A percentile compares a stretch with the other conserved stretches of the same genome.
Evolutionary conservation across 2,329 filamentous ascomycete species (phyloP).

Genomic region (Stagonosporopsis cucurbitacearum): DNA sequence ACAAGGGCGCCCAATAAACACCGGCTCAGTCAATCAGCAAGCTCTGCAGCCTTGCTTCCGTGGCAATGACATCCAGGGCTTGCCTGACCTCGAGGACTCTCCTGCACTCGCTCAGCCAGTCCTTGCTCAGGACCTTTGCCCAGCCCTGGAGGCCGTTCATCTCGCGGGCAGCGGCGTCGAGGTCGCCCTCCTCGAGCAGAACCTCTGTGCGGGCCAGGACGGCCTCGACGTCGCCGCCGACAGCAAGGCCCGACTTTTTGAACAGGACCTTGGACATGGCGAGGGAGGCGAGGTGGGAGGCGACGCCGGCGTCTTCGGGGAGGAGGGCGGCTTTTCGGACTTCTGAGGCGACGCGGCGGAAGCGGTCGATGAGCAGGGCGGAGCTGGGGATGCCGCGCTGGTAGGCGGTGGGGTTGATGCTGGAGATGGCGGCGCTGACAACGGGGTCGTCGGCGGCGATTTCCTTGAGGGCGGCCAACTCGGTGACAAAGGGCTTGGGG

Average conservation of each 20-base stretch:
- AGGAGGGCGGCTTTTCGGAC: conserved; percentile 93
- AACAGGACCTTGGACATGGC: conserved; percentile 94
- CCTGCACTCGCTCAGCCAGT: conserved; percentile 91
- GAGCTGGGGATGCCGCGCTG: conserved; percentile 86
- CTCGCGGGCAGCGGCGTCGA: conserved; percentile 90
- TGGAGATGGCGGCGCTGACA: conserved; percentile 92
- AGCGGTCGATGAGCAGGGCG: conserved; percentile 89
- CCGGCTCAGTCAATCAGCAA: conserved; percentile 72
- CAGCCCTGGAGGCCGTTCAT: conserved; percentile 93
- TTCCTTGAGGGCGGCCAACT: conserved; percentile 93
- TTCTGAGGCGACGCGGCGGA: conserved; percentile 89
- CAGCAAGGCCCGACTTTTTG: conserved; percentile 79
- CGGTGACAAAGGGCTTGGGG: conserved; percentile 85
- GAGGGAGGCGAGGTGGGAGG: conserved; percentile 89
- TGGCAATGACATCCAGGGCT: conserved; percentile 92
- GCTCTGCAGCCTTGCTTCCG: conserved; percentile 88
- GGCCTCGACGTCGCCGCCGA: conserved; percentile 90
- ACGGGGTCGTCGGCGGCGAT: conserved; percentile 83
- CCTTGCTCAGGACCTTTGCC: conserved; percentile 92
- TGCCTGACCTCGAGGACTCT: conserved; percentile 95
- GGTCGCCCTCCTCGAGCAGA: conserved; percentile 87
- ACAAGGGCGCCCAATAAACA: conserved; percentile 8
- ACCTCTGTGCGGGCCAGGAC: conserved; percentile 89
- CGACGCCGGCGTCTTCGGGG: conserved; percentile 91
- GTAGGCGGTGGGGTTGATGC: conserved; percentile 92